Conservation (phyloP, 2,329 filamentous ascomycete species). For the Colletotrichum lentis region DNA sequence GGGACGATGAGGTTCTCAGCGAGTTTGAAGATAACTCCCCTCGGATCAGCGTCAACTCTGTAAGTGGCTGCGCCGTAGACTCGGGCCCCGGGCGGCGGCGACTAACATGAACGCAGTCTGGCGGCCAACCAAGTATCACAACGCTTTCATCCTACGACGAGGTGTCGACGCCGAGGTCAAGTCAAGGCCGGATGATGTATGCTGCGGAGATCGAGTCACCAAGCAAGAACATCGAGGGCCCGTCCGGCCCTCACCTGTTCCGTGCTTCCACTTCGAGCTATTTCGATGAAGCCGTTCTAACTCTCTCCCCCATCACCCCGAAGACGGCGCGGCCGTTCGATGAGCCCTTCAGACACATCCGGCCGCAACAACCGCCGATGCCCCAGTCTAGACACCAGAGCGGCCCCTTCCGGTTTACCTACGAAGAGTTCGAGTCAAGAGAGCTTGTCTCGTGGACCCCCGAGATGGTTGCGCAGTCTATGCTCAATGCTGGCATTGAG, state of each 20-base stretch:
- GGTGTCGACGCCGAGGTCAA: constrained; percentile 77
- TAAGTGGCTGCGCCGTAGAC: constrained; percentile 55
- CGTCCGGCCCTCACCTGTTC: constrained; percentile 87
- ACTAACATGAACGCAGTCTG: constrained; percentile 39
- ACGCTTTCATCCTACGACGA: constrained; percentile 90
- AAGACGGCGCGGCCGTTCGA: constrained; percentile 58
- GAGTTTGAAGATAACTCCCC: constrained; percentile 72
- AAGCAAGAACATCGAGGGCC: constrained; percentile 75
- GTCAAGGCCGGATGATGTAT: constrained; percentile 66
- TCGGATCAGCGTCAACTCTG: constrained; percentile 74
- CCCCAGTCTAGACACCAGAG: constrained; percentile 47
- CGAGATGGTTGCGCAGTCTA: constrained; percentile 83
- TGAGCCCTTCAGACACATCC: constrained; percentile 32
- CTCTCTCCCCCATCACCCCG: constrained; percentile 78
- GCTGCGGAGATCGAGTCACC: constrained; percentile 62
- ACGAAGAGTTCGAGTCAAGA: constrained; percentile 64
- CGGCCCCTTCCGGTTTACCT: constrained; percentile 65
- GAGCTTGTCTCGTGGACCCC: constrained; percentile 74
- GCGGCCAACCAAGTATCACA: constrained; percentile 76
- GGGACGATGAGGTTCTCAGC: constrained; percentile 67
- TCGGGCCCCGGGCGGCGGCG: constrained; percentile 5
- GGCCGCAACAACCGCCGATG: constrained; percentile 35
- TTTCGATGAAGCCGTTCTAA: constrained; percentile 63
- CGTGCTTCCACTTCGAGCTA: constrained; percentile 69
- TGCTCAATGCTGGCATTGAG: constrained; percentile 85